Evolutionary conservation across 306 rosid species (phyloP).

Genomic region (Gynostemma pentaphyllum): DNA sequence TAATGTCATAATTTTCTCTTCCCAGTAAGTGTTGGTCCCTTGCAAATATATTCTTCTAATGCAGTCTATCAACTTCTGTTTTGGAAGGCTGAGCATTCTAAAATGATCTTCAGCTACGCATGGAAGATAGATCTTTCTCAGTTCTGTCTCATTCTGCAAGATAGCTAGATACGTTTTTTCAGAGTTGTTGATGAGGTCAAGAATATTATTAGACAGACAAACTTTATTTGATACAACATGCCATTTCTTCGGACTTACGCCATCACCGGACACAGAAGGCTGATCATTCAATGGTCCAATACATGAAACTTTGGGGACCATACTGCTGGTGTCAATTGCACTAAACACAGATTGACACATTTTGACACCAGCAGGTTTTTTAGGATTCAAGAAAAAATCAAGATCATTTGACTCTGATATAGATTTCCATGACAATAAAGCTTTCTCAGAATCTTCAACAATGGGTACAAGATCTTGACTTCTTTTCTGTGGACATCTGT

Average conservation of each 20-base stretch:
- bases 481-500: conserved; percentile 20
- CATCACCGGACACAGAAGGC: conserved; percentile 4
- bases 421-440: conserved; percentile 47
- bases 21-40: conserved; percentile 13
- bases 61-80: conserved; percentile 29
- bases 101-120: conserved; percentile 19
- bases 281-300: conserved; percentile 14
- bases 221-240: conserved; percentile 27
- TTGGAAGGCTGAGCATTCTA: conserved; percentile 31
- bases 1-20: conserved; percentile 33
- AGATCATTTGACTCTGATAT: conserved; percentile 47
- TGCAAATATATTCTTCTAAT: conserved; percentile 5
- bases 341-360: conserved; percentile 21
- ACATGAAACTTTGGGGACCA: conserved; percentile 24
- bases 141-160: conserved; percentile 42
- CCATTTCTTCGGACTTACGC: conserved; percentile 21
- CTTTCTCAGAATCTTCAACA: conserved; percentile 31
- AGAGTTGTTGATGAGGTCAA: conserved; percentile 24
- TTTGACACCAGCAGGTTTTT: conserved; percentile 27
- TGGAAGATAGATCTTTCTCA: conserved; percentile 23
- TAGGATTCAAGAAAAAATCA: conserved; percentile 58
- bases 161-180: conserved; percentile 32
- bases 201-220: conserved; percentile 31
- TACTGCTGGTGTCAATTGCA: conserved; percentile 20
- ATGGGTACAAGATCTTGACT: conserved; percentile 28